Conservation (phyloP, 106 monocot genomes). For the Cymbidium sinense region DNA sequence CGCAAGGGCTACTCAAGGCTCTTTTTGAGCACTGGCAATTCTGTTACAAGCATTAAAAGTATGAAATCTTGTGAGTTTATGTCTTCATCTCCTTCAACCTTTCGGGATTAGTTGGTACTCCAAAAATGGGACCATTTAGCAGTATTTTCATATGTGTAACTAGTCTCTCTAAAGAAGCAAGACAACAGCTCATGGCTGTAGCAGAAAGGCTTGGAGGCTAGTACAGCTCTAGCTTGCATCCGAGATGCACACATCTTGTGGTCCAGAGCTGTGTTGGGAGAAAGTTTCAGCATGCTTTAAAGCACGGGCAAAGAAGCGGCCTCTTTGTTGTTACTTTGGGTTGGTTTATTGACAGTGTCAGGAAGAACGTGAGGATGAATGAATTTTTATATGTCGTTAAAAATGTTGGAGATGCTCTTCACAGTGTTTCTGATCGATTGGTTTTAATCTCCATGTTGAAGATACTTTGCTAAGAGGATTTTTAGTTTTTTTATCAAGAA, state of each 20-base stretch:
- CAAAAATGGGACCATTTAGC: constrained; percentile 40
- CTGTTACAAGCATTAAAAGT: constrained; percentile 18
- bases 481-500: too few species aligned
- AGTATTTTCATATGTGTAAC: constrained; percentile 90
- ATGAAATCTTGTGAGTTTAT: constrained; percentile 21
- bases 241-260: constrained; percentile 91
- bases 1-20: constrained; percentile 79
- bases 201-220: constrained; percentile 79
- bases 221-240: constrained; percentile 88
- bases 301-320: constrained; percentile 72
- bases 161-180: constrained; percentile 96
- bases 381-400: constrained; percentile 71
- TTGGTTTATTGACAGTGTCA: constrained; percentile 92
- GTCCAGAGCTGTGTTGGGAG: constrained; percentile 83
- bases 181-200: constrained; percentile 85
- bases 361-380: constrained; percentile 72
- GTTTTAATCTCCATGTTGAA: too few species aligned
- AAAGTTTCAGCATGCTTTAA: too few species aligned
- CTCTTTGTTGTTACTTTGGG: constrained; percentile 76
- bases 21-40: constrained; percentile 19
- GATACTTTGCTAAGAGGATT: too few species aligned
- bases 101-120: constrained; percentile 5
- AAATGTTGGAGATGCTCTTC: too few species aligned
- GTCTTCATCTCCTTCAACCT: constrained; percentile 32
- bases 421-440: too few species aligned